These are phyloP conservation scores for Ophiostoma ips DNA, from an alignment of 2,329 filamentous ascomycete species.

Conservation along the genomic window DNA sequence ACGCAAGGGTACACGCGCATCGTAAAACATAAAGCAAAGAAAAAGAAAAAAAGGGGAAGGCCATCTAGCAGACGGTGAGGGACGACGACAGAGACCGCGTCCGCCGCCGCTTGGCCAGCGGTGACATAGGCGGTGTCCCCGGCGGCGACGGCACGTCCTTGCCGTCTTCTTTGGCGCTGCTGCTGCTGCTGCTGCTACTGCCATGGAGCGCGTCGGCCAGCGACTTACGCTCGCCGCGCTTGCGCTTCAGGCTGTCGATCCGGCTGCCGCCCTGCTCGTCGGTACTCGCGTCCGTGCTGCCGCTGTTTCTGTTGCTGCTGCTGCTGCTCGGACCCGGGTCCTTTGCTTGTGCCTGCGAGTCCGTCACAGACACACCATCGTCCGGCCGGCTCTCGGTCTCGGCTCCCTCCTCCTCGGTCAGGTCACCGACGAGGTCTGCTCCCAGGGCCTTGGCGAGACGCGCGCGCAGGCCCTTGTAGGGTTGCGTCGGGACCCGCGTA, in stretches of 20 bases:
- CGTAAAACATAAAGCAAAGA: neutral
- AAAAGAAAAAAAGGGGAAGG: neutral
- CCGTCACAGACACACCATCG: neutral
- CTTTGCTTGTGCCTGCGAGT: neutral
- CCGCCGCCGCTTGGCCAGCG: conserved; percentile 20
- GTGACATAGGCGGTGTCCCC: conserved; percentile 17
- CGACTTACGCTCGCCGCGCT: conserved; percentile 22
- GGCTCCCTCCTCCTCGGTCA: neutral
- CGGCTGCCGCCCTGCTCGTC: conserved; percentile 22
- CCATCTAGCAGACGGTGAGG: conserved; percentile 10
- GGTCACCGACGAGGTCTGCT: conserved; percentile 31
- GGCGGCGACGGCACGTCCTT: conserved; percentile 5
- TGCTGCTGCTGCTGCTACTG: neutral
- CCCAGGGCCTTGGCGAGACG: conserved; percentile 40
- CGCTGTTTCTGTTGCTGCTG: neutral
- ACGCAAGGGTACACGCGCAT: neutral
- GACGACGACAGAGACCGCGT: conserved; percentile 12
- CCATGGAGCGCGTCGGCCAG: conserved; percentile 24
- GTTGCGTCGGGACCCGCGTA: conserved; percentile 37
- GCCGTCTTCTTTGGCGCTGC: neutral
- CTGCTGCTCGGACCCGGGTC: neutral
- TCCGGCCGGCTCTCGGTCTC: conserved; percentile 17
- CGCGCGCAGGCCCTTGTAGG: conserved; percentile 39
- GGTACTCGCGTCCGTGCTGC: neutral
- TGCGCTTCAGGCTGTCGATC: conserved; percentile 19